Evolutionary conservation across 2,329 filamentous ascomycete genomes (phyloP).

Genomic region (Trichoderma brevicompactum): DNA sequence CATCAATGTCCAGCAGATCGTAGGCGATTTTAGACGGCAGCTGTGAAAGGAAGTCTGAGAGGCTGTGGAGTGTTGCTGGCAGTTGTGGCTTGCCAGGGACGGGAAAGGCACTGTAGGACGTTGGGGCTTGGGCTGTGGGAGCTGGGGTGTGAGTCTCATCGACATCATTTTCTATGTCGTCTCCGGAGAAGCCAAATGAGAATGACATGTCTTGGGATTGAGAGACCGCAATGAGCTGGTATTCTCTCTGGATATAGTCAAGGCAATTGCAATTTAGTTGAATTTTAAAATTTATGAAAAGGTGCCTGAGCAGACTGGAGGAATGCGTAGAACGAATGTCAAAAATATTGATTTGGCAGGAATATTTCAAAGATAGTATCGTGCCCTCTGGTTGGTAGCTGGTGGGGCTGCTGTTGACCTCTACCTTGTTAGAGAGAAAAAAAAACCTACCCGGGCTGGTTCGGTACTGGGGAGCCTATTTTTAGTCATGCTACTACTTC

Average conservation of each 20-base stretch:
- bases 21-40: slow-evolving; percentile 78
- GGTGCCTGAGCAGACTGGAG: background rate
- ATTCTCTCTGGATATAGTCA: too few species aligned
- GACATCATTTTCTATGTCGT: slow-evolving; percentile 61
- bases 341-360: background rate
- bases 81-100: slow-evolving; percentile 65
- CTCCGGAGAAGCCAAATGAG: slow-evolving; percentile 65
- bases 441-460: background rate
- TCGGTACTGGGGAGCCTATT: background rate
- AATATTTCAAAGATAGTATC: slow-evolving; percentile 8
- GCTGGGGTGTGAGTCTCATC: slow-evolving; percentile 40
- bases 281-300: background rate
- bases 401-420: slow-evolving; percentile 14
- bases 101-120: slow-evolving; percentile 58
- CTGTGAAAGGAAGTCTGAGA: slow-evolving; percentile 56
- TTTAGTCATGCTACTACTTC: background rate
- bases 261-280: too few species aligned
- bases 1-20: slow-evolving; percentile 61
- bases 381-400: slow-evolving; percentile 1
- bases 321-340: background rate
- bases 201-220: slow-evolving; percentile 50
- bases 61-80: slow-evolving; percentile 55
- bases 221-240: background rate
- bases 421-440: background rate
- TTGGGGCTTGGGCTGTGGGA: slow-evolving; percentile 32